Percentiles rank a stretch among this genome's conserved stretches.
Conservation (phyloP, 441 rosid species). For the Populus hybrid region DNA sequence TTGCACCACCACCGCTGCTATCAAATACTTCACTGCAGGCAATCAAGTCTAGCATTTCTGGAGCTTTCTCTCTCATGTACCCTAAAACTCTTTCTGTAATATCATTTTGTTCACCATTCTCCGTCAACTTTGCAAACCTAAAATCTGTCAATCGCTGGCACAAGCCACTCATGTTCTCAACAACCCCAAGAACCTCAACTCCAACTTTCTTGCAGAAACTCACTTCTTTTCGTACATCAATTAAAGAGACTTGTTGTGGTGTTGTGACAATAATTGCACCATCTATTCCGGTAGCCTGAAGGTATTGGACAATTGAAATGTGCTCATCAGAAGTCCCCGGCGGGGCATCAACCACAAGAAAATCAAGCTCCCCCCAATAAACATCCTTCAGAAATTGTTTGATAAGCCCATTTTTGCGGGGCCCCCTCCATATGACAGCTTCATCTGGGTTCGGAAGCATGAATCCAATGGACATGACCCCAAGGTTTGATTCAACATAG, state of each 20-base stretch:
- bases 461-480: conserved; percentile 96
- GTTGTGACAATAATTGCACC: conserved; percentile 95
- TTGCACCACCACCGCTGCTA: conserved; percentile 85
- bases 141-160: conserved; percentile 67
- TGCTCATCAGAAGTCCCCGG: conserved; percentile 96
- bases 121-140: conserved; percentile 50
- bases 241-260: conserved; percentile 86
- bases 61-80: conserved; percentile 62
- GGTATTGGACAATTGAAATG: conserved; percentile 89
- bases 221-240: conserved; percentile 90
- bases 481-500: conserved; percentile 89
- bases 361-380: conserved; percentile 87
- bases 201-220: conserved; percentile 97
- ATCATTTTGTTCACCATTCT: conserved; percentile 51
- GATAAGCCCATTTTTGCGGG: conserved; percentile 89
- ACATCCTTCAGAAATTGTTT: conserved; percentile 94
- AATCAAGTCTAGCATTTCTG: conserved; percentile 57
- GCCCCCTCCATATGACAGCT: conserved; percentile 98
- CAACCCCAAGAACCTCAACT: conserved; percentile 81
- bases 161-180: conserved; percentile 96
- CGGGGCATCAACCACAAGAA: conserved; percentile 90
- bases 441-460: conserved; percentile 94
- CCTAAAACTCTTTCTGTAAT: conserved; percentile 51
- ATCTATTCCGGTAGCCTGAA: conserved; percentile 74
- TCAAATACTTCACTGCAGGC: conserved; percentile 77